Evolutionary conservation across 352 stramenopile species (phyloP), one percentile per base, ranked within the genome.

Genomic region (Pythium folliculosum): DNA sequence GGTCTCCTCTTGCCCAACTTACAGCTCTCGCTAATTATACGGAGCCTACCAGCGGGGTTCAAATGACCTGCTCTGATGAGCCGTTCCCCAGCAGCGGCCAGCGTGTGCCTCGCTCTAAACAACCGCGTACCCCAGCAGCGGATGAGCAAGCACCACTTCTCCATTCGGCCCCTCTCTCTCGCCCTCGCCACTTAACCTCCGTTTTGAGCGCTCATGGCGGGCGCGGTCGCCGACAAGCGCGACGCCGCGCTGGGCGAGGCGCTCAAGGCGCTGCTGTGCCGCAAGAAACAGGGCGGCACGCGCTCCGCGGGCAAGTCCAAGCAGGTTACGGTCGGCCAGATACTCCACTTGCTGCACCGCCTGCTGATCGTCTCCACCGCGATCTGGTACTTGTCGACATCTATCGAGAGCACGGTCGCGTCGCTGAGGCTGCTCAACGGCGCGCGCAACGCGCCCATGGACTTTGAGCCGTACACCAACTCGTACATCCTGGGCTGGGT

Each of bases 381-480:
- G 37, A 25, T 61, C 12, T 51, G 37, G 38, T 61, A 61, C 40
- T 22, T 61, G 54, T 19, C 22, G 23, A 32, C 23, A 13, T 61
- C 54, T 4, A 30, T 61, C 37, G 19, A 52, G 21, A 47, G 21
- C 40, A 40, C 37, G 5, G 13, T 52, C 16, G 54, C 37, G 21
- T 51, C 54, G 38, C 38, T 61, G 1, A 3, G 25, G 5, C 6
- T 61, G 38, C 21, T 61, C 1, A 21, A 25, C 40, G 54, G 54
- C 13, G 19, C 35, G 9, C n/a, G 37, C 54, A 37, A 61, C 23
- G 17, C 38, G 5, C 23, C 54, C 1, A 38, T 61, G 38, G 23
- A 35, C 17, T 23, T 51, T 17, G 54, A 40, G 16, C 9, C 35
- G 16, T 50, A 61, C 16, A 23, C 14, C 10, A 52, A 21, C 25